Evolutionary conservation across 208 protist genomes (phyloP).

Genomic region (Acanthamoeba castellanii): DNA sequence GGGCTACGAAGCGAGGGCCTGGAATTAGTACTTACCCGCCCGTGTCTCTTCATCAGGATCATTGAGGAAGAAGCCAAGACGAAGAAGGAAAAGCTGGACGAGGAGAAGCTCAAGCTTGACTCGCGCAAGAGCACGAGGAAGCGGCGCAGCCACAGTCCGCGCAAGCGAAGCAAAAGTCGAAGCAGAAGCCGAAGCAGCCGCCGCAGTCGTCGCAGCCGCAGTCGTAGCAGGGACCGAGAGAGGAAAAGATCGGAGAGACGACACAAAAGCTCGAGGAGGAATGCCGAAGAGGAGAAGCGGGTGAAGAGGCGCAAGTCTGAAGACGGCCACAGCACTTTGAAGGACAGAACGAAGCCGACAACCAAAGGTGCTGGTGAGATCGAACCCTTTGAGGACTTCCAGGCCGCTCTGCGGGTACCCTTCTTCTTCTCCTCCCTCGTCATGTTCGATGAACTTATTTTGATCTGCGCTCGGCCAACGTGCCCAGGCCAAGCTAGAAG

Average conservation of each 20-base stretch:
- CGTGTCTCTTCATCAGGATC: too few relatives aligned
- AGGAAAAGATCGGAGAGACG: not conserved
- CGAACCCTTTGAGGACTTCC: not conserved
- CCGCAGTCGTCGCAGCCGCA: not conserved
- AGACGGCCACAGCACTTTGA: not conserved
- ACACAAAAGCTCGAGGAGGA: not conserved
- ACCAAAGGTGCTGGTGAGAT: too few relatives aligned
- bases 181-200: not conserved
- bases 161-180: not conserved
- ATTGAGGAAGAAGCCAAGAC: not conserved
- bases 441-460: not conserved
- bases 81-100: not conserved
- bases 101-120: too few relatives aligned
- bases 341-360: not conserved
- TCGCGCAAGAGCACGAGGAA: not conserved
- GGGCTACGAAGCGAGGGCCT: too few relatives aligned
- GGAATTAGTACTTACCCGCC: too few relatives aligned
- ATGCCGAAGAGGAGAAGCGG: not conserved
- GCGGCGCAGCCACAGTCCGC: not conserved
- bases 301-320: not conserved
- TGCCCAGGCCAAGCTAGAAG: not conserved
- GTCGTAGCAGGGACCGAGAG: not conserved
- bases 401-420: not conserved
- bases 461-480: not conserved
- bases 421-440: not conserved